These are phyloP conservation scores for Clarireedia hainanense DNA, from an alignment of 2,329 filamentous ascomycete genomes.

Conservation along the genomic window DNA sequence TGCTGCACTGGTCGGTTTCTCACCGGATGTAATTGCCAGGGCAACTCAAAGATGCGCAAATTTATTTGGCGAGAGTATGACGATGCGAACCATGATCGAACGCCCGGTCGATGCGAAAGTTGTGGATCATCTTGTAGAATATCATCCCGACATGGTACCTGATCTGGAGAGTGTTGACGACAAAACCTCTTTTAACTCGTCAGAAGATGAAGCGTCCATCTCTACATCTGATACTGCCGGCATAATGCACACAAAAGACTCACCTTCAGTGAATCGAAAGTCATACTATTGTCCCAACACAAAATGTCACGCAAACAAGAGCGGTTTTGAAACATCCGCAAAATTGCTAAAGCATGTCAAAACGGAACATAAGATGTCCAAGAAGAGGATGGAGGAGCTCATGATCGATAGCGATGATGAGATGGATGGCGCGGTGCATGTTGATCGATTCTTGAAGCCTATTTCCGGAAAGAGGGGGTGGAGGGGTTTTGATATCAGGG, in stretches of 20 bases:
- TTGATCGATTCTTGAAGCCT: slow-evolving; percentile 58
- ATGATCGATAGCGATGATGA: slow-evolving; percentile 32
- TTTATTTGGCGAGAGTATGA: slow-evolving; percentile 68
- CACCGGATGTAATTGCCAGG: slow-evolving; percentile 54
- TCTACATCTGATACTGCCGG: not conserved
- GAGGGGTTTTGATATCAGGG: slow-evolving; percentile 11
- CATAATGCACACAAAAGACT: not conserved
- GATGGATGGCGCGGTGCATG: slow-evolving; percentile 55
- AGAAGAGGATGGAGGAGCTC: slow-evolving; percentile 46
- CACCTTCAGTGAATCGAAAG: not conserved
- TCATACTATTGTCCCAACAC: slow-evolving; percentile 31
- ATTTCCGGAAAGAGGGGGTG: slow-evolving; percentile 30
- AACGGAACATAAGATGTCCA: slow-evolving; percentile 35
- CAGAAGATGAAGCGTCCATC: not conserved
- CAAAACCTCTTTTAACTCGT: not conserved
- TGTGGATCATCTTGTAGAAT: slow-evolving; percentile 13
- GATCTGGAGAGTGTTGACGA: slow-evolving; percentile 10
- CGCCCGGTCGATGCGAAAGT: slow-evolving; percentile 10
- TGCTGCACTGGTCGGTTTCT: slow-evolving; percentile 67
- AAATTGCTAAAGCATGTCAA: slow-evolving; percentile 38
- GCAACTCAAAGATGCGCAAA: slow-evolving; percentile 66
- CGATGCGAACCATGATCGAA: slow-evolving; percentile 31
- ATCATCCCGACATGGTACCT: slow-evolving; percentile 22
- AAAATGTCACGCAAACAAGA: slow-evolving; percentile 30
- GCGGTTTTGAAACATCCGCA: slow-evolving; percentile 32